Base-by-base conservation (phyloP, 805 yeast genomes). In the Lipomyces oligophaga region DNA sequence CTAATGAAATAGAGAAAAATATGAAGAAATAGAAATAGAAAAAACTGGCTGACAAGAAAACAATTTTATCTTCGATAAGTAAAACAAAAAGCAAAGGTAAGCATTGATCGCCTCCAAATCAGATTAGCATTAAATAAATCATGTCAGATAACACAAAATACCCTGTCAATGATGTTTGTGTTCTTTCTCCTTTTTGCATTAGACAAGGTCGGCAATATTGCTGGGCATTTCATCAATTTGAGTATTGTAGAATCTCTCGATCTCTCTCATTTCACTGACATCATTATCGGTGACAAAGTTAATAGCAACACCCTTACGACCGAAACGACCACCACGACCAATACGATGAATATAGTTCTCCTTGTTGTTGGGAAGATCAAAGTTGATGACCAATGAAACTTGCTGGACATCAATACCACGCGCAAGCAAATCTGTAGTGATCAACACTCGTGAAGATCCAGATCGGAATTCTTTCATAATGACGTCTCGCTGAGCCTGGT, bases 331-430 rank as follows among this genome's bases (percentile, higher is more conserved):
- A 59, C 95, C 88, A 70, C 98, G 83, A 68, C 98, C 98, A 59
- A 90, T 90, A 71, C 98, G 80, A 75, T 90, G 98, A 64, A 90
- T 82, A 69, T 90, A 90, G 77, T 90, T 90, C 70, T 90, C 97
- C 66, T 83, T 81, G 76, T 93, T 88, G 56, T 78, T 68, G 46
- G 98, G 97, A 67, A 90, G 73, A 69, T 90, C 98, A 72, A 85
- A 90, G 77, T 90, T 90, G 63, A 90, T 86, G 51, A 90, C 98
- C 58, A 90, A 72, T 10, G 97, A 89, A 39, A 90, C 96, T 67
- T 90, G 97, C 74, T 90, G 98, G 52, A 90, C 97, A 70, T 90
- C 98, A 58, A 90, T 93, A 65, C 98, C 98, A 71, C 98, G 79
- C 41, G 98, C 98, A 83, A 90, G 85, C 62, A 93, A 84, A 70